Percentiles rank a stretch among this genome's conserved stretches.
Evolutionary conservation across 305 asterid species (phyloP).

Genomic region (Solanum aculeatissimum): DNA sequence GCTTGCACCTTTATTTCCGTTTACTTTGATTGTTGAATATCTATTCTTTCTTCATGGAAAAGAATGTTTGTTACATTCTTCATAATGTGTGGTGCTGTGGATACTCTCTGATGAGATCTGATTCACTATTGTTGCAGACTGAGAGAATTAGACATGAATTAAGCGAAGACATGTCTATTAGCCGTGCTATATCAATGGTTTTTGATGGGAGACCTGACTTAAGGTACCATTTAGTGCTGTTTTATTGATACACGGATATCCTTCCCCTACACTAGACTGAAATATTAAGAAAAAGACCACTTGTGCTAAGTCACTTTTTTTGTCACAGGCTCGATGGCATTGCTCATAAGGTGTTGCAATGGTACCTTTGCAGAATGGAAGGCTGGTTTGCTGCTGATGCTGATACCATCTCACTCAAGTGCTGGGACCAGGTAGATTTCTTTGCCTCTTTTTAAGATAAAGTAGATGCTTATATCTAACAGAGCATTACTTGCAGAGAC

Average conservation of each 20-base stretch:
- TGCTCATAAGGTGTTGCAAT: constrained; percentile 74
- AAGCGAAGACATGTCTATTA: constrained; percentile 66
- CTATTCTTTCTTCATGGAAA: background rate
- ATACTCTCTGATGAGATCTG: background rate
- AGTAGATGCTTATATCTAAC: background rate
- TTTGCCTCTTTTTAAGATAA: background rate
- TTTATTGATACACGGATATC: background rate
- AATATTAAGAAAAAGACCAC: background rate
- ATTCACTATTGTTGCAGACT: constrained; percentile 33
- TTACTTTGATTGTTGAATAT: background rate
- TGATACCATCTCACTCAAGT: constrained; percentile 80
- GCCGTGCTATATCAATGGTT: constrained; percentile 59
- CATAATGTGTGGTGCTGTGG: background rate
- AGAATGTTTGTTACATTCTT: background rate
- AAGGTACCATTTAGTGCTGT: constrained; percentile 23
- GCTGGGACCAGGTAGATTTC: constrained; percentile 83
- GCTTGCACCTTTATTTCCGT: background rate
- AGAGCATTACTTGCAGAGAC: background rate
- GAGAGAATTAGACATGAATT: constrained; percentile 52
- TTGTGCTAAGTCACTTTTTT: background rate
- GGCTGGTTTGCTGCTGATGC: constrained; percentile 99
- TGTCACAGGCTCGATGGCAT: constrained; percentile 71
- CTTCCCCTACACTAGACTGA: background rate
- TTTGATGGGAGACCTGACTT: constrained; percentile 74
- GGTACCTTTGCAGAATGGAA: constrained; percentile 99